Base-by-base conservation (phyloP, 371 early-diverging fungal genomes). In the Fennellomyces sp. region DNA sequence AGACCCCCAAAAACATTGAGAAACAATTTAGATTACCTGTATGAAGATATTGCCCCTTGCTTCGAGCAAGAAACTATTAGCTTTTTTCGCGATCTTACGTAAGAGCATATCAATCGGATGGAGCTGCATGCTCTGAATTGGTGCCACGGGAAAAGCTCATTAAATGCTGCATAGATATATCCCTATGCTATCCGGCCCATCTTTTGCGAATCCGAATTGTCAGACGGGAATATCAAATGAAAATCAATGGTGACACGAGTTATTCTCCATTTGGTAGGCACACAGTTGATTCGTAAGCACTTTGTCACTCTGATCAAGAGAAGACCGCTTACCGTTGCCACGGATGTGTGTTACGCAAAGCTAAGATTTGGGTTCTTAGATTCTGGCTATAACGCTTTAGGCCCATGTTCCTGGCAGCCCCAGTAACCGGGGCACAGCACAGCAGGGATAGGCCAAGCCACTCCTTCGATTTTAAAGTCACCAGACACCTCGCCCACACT, bases 401-500 rank as follows among this genome's bases (percentile, higher is more conserved):
- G n/a, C n/a, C n/a, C n/a, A n/a, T n/a, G n/a, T n/a, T n/a, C n/a
- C n/a, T n/a, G n/a, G n/a, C n/a, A n/a, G n/a, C n/a, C n/a, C n/a
- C n/a, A n/a, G n/a, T n/a, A n/a, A n/a, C n/a, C n/a, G n/a, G n/a
- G n/a, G n/a, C n/a, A n/a, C n/a, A n/a, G n/a, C n/a, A 36, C 52
- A 30, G 28, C 54, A 53, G 7, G 35, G 15, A 30, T 35, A 36
- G 7, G 29, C 29, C 35, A 53, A 53, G 54, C 54, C 54, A 53
- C 54, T 21, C 2, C 17, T 45, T 15, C 45, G 5, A 15, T 12
- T 35, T 35, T 33, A 53, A 53, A 53, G 21, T 2, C 12, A 31
- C n/a, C 54, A 30, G 13, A 6, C 8, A 13, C 35, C 8, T 6
- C 35, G 17, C 10, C 21, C n/a, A 2, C n/a, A 8, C 17, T 50